Evolutionary conservation across 495 filamentous ascomycete species (phyloP).

Genomic region (Aspergillus cristatus): DNA sequence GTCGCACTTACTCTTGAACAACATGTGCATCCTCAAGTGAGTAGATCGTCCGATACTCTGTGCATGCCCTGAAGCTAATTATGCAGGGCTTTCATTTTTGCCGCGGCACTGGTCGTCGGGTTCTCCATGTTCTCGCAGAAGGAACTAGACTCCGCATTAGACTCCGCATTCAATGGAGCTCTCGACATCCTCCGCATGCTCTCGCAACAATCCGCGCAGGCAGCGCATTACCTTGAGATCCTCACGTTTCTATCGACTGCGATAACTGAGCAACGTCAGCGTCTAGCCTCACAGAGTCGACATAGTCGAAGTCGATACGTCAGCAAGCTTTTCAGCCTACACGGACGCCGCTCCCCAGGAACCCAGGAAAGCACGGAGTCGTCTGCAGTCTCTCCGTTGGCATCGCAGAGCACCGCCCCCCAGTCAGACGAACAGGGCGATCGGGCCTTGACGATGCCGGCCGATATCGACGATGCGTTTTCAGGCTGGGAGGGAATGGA

Average conservation of each 20-base stretch:
- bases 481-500: slow-evolving; percentile 27
- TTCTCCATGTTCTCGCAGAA: slow-evolving; percentile 35
- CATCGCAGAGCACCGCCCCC: slow-evolving; percentile 3
- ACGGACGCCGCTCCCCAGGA: slow-evolving; percentile 2
- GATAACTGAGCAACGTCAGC: slow-evolving; percentile 24
- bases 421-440: slow-evolving; percentile 15
- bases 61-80: slow-evolving; percentile 5
- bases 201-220: slow-evolving; percentile 27
- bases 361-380: background rate
- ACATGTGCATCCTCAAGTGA: slow-evolving; percentile 33
- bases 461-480: slow-evolving; percentile 12
- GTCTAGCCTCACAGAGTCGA: slow-evolving; percentile 18
- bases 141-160: slow-evolving; percentile 20
- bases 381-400: slow-evolving; percentile 2
- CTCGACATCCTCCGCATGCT: slow-evolving; percentile 24
- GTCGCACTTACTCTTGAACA: slow-evolving; percentile 21
- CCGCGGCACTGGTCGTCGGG: slow-evolving; percentile 32
- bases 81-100: slow-evolving; percentile 30
- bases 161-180: slow-evolving; percentile 24
- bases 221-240: slow-evolving; percentile 32
- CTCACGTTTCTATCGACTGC: slow-evolving; percentile 23
- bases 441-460: slow-evolving; percentile 9
- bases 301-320: slow-evolving; percentile 27
- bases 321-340: slow-evolving; percentile 29
- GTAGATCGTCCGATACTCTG: background rate